phyloP scores from a whole-genome alignment of 2,329 filamentous ascomycete genomes.

The Stagonosporopsis rhizophila region DNA sequence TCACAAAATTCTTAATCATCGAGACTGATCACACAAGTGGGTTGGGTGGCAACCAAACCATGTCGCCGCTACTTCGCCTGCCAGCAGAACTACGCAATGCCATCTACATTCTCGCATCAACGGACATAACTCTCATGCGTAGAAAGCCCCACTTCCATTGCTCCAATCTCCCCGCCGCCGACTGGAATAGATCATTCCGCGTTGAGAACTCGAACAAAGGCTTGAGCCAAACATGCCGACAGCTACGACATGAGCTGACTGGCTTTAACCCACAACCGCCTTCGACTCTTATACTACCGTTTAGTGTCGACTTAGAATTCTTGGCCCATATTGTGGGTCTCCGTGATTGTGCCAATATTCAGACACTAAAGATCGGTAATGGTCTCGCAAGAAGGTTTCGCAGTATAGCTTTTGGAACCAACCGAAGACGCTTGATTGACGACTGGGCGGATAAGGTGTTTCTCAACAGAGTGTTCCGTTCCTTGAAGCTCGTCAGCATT shows the following conservation, averaged over 20 bases:
- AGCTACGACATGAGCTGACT: background rate
- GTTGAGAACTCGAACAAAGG: background rate
- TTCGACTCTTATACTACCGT: background rate
- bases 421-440: background rate
- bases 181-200: background rate
- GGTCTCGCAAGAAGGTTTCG: background rate
- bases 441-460: background rate
- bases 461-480: background rate
- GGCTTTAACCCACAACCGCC: background rate
- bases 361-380: background rate
- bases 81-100: background rate
- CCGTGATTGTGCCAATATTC: background rate
- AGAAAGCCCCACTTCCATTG: background rate
- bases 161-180: background rate
- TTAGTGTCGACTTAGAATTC: background rate
- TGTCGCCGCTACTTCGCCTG: background rate
- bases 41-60: background rate
- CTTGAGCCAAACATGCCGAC: background rate
- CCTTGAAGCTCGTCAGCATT: background rate
- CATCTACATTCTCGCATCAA: background rate
- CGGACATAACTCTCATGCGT: background rate
- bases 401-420: background rate
- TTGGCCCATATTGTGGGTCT: background rate
- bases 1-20: too few relatives aligned
- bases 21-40: too few relatives aligned